Evolutionary conservation across 345 rosid species (phyloP).

Genomic region (Dipteronia sinensis): DNA sequence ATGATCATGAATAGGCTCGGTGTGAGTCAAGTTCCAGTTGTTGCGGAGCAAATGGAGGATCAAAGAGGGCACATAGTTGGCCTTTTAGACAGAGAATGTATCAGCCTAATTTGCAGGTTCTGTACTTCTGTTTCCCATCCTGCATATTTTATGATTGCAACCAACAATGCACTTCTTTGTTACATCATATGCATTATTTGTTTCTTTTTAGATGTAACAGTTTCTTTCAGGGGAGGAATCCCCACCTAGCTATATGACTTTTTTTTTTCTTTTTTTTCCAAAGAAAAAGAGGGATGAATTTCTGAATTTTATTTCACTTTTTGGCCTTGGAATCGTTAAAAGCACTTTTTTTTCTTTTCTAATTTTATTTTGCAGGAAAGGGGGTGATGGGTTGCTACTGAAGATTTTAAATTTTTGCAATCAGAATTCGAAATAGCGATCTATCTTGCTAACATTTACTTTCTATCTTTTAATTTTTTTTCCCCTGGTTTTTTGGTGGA

Average conservation of each 20-base stretch:
- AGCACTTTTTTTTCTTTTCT: neutral
- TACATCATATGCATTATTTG: too few relatives aligned
- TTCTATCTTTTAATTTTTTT: neutral
- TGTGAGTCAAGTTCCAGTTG: constrained; percentile 66
- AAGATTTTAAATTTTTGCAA: neutral
- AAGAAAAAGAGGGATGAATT: too few relatives aligned
- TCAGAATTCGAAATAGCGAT: neutral
- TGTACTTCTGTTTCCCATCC: constrained; percentile 23
- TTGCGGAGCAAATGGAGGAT: constrained; percentile 50
- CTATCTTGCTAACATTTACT: neutral
- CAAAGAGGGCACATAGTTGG: constrained; percentile 63
- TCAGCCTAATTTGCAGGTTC: constrained; percentile 71
- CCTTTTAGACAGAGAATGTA: constrained; percentile 77
- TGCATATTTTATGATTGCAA: neutral
- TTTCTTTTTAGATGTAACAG: too few relatives aligned
- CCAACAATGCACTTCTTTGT: too few relatives aligned
- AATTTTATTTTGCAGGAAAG: neutral
- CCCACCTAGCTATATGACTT: too few relatives aligned
- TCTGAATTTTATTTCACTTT: constrained; percentile 1
- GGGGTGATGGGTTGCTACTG: neutral
- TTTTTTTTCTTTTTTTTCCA: too few relatives aligned
- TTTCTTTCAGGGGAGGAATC: too few relatives aligned
- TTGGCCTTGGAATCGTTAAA: neutral
- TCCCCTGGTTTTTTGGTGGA: neutral
- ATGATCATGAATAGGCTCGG: constrained; percentile 57